Base-by-base conservation (phyloP, 2,329 filamentous ascomycete genomes). In the Aureobasidium subglaciale region DNA sequence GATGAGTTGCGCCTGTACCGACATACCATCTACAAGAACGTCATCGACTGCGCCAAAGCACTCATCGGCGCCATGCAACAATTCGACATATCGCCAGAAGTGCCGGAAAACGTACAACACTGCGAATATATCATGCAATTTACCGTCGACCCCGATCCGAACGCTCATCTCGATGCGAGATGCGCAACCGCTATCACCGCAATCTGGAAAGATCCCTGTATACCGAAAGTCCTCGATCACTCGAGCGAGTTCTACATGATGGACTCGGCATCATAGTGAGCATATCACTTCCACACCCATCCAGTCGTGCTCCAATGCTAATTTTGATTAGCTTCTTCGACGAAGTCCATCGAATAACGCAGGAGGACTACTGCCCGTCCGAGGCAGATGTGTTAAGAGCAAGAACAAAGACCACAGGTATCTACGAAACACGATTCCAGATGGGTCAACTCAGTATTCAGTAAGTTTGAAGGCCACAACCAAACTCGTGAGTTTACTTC, bases 391-490 rank as follows among this genome's bases (percentile, higher is more conserved):
- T 99, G 30, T 81, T 99, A 58, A 86, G 93, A 69, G 93, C 93
- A 62, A 81, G 93, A 80, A 97, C 93, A 35, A 99, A 99, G 74
- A 99, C 93, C 1, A 99, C 93, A 0, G 93, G 93, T 77, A 99
- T 99, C 64, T 99, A 99, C 75, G 93, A 99, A 73, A 99, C 93
- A 48, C 83, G 93, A 63, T 99, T 99, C 70, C 90, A 93, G 63
- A 99, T 99, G 93, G 93, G 92, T 32, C 92, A 96, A 68, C 78
- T 99, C 59, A 97, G 91, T 74, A 99, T 99, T 75, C 93, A 99
- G 92, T 97, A 82, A 71, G 90, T 74, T 42, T 55, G 45, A 30
- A 16, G 37, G 16, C 30, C 30, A 46, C 29, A 20, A 32, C 37
- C 35, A 41, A 58, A 18, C 18, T 25, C 24, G 32, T 10, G 11